These are phyloP conservation scores for Jackrogersella minutella DNA, from an alignment of 495 filamentous ascomycete genomes.

Conservation along the genomic window DNA sequence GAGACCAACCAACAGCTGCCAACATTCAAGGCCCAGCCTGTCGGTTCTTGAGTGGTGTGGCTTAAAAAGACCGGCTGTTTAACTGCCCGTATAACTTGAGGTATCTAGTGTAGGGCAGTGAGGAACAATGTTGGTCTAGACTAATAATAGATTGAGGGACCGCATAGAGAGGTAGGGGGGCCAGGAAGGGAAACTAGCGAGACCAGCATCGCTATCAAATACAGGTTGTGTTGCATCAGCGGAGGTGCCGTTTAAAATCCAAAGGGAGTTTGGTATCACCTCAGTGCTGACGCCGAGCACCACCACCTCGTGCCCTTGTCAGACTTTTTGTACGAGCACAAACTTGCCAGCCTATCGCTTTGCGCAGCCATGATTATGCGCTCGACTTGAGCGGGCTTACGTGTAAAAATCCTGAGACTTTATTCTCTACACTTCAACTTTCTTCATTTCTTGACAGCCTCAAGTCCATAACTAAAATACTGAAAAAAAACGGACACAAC, in stretches of 20 bases:
- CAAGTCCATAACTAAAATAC: neutral
- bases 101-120: neutral
- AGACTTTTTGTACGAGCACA: slow-evolving; percentile 25
- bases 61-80: slow-evolving; percentile 10
- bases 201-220: neutral
- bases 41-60: slow-evolving; percentile 26
- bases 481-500: neutral
- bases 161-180: slow-evolving; percentile 1
- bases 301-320: slow-evolving; percentile 5
- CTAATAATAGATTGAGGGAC: slow-evolving; percentile 30
- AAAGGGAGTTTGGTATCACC: slow-evolving; percentile 18
- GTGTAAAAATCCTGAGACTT: slow-evolving; percentile 27
- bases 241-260: slow-evolving; percentile 15
- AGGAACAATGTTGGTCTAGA: neutral
- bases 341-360: slow-evolving; percentile 27
- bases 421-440: slow-evolving; percentile 2
- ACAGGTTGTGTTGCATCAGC: slow-evolving; percentile 14
- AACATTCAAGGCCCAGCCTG: slow-evolving; percentile 22
- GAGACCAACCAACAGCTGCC: slow-evolving; percentile 17
- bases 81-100: neutral
- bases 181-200: slow-evolving; percentile 12
- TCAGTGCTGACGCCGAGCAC: slow-evolving; percentile 30
- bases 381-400: slow-evolving; percentile 29
- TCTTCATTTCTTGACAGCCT: slow-evolving; percentile 1
- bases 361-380: slow-evolving; percentile 23